Evolutionary conservation across 2,329 filamentous ascomycete genomes (phyloP), one percentile per base, ranked within the genome.

Genomic region (Xylariaceae sp.): DNA sequence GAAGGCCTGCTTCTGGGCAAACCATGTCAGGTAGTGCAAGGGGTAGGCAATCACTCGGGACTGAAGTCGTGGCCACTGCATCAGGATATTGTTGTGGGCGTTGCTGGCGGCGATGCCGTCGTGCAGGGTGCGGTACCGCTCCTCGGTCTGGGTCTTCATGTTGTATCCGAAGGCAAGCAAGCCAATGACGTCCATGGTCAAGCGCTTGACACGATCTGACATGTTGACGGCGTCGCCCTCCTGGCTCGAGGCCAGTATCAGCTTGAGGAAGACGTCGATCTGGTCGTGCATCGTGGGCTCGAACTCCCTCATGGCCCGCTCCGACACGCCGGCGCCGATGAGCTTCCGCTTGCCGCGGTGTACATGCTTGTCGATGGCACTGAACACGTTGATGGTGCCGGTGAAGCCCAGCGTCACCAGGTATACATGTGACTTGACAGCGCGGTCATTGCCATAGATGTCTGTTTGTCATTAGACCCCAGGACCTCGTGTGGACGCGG

Each of bases 111-210:
- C 34, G 18, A 48, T 43, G 3, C 43, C 45, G 3, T 22, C 38
- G 9, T 40, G 37, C 7, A 52, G 35, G 16, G 34, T 37, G 19
- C 49, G 50, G n/a, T 51, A 46, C 3, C 18, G 37, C 13, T 39
- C 39, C 13, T 49, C 44, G 2, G 50, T 47, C 19, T 53, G 50
- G 3, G 41, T 44, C 4, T 46, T 45, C 31, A 54, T 37, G 22
- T 41, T 17, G 19, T 46, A 51, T 7, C 52, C 52, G 30, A 54
- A 53, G 19, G 48, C 50, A 6, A 54, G 45, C 3, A 43, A 32
- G 12, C 44, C 48, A 17, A 51, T 42, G 16, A 54, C 40, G 26
- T 54, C 52, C 39, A 48, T 43, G 7, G 41, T 40, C 16, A 53
- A 35, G 9, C 42, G 39, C 24, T 47, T 44, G 28, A 37, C 39